Evolutionary conservation across 805 yeast species (phyloP), one percentile per base, ranked within the genome.

Genomic region (Ogataea ramenticola): DNA sequence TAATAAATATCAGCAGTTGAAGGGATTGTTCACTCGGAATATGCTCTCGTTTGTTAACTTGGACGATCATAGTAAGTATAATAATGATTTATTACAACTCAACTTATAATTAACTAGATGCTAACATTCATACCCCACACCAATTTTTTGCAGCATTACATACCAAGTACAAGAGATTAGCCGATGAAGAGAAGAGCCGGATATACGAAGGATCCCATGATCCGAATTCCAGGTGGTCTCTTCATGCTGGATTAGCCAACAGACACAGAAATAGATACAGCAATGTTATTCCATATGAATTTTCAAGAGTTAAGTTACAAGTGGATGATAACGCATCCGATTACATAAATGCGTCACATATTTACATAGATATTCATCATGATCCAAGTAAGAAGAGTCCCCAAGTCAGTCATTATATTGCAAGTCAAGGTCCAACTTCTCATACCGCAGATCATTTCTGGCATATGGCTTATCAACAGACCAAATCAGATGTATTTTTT

Each of bases 281-380:
- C 4, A 78, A 82, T 54, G 75, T 84, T 11, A 59, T 79, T 36
- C 88, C 93, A 0, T 85, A 73, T 67, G 87, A 84, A 52, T 64
- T 67, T 44, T 78, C 74, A 35, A 58, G 87, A 32, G 81, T 80
- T 2, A 58, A 55, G 30, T 59, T 80, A 12, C 48, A 54, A 4
- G 62, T 64, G 1, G 34, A 42, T 3, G 31, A 52, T 1, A 60
- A 62, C 1, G 21, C 31, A 2, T 50, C 57, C 2, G 68, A 64
- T 47, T 69, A 68, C 46, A 66, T 67, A 33, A 69, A 69, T 51
- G 74, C 72, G 1, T 60, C 65, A 16, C 40, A 51, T 38, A 58
- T 69, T 20, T 38, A 46, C 3, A 45, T 67, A 19, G 47, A 41
- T 33, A 39, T 31, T 19, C 6, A 17, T 29, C 16, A 39, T 43